These are phyloP conservation scores for Daedalea quercina DNA, from an alignment of 768 basidiomycete species.

Conservation along the genomic window DNA sequence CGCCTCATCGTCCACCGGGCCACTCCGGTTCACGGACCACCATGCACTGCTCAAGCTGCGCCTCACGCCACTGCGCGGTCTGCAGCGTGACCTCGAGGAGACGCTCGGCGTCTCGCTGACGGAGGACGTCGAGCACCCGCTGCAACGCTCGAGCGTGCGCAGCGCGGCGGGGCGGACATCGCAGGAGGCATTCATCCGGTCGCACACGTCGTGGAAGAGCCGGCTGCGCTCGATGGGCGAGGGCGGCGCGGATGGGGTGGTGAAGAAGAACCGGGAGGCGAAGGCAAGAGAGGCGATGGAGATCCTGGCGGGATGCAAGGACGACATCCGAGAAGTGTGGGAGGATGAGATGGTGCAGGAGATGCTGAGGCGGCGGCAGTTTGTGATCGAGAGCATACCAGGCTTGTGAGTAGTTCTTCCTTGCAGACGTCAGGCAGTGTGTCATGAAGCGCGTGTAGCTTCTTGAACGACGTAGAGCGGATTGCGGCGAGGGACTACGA, in stretches of 20 bases:
- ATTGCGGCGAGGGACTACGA: constrained; percentile 57
- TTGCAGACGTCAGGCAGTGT: not conserved
- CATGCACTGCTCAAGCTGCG: constrained; percentile 54
- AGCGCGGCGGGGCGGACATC: constrained; percentile 5
- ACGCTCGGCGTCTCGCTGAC: constrained; percentile 52
- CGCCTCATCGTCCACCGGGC: not conserved
- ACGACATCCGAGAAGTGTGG: constrained; percentile 67
- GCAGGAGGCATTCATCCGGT: constrained; percentile 26
- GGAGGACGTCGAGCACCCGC: constrained; percentile 26
- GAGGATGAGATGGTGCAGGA: constrained; percentile 57
- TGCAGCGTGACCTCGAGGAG: constrained; percentile 54
- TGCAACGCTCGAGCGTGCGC: not conserved
- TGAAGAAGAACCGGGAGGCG: constrained; percentile 6
- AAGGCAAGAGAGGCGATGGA: constrained; percentile 50
- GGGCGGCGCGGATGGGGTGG: not conserved
- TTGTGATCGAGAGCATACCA: constrained; percentile 59
- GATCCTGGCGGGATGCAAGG: constrained; percentile 50
- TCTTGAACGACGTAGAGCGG: constrained; percentile 64
- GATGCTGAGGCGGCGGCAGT: constrained; percentile 43
- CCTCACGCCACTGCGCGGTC: constrained; percentile 48
- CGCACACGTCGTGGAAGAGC: constrained; percentile 23
- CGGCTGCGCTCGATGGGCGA: constrained; percentile 7
- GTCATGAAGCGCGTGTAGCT: constrained; percentile 32
- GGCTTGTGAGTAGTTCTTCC: constrained; percentile 57
- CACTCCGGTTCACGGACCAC: constrained; percentile 47